phyloP scores from a whole-genome alignment of 495 filamentous ascomycete genomes.

The Bacidia rubella region DNA sequence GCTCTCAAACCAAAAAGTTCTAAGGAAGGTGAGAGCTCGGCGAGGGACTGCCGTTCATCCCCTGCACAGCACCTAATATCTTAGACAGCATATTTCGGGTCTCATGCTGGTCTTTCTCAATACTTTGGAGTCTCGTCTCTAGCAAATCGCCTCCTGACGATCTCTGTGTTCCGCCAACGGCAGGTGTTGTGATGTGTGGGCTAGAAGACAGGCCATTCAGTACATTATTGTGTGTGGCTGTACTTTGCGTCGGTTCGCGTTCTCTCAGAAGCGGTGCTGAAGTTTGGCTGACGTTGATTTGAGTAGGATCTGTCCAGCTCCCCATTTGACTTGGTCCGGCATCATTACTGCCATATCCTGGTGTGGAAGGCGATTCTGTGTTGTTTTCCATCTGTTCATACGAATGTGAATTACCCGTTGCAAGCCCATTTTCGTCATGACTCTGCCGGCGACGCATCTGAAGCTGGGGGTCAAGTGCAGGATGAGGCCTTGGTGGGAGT shows the following conservation, averaged over 20 bases:
- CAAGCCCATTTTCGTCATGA: background rate
- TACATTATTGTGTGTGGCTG: too few species aligned
- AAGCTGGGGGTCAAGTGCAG: conserved; percentile 14
- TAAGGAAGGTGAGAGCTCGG: background rate
- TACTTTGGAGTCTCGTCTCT: conserved; percentile 16
- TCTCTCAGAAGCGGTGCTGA: background rate
- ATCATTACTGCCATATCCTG: background rate
- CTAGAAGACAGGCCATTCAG: background rate
- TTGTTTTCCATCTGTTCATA: background rate
- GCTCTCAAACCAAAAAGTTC: background rate
- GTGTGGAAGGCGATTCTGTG: too few species aligned
- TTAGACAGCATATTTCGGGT: conserved; percentile 16
- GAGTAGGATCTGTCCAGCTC: conserved; percentile 5
- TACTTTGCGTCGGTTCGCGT: background rate
- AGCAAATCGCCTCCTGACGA: conserved; percentile 11
- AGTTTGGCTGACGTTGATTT: background rate
- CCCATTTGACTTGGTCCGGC: background rate
- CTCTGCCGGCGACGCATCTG: conserved; percentile 2
- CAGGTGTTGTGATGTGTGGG: background rate
- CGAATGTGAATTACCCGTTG: background rate
- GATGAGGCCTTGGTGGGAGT: background rate
- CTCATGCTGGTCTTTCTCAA: conserved; percentile 20
- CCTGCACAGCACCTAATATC: conserved; percentile 19
- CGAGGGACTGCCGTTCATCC: background rate
- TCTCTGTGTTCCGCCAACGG: background rate